Evolutionary conservation across 2,329 filamentous ascomycete species (phyloP).

Genomic region (Zymoseptoria pseudotritici): DNA sequence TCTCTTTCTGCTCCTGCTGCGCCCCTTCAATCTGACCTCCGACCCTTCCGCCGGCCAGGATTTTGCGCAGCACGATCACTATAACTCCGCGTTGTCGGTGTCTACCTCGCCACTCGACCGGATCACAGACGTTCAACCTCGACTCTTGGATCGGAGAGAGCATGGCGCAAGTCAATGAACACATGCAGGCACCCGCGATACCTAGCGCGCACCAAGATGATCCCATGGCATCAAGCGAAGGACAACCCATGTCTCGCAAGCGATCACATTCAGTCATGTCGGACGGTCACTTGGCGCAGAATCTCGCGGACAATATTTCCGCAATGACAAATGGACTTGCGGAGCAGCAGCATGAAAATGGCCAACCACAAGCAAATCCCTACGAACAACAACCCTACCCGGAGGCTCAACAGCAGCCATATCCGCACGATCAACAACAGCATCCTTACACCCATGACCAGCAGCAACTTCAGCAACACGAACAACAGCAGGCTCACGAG

Average conservation of each 20-base stretch:
- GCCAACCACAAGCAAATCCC: neutral
- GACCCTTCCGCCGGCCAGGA: conserved; percentile 9
- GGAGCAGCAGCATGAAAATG: neutral
- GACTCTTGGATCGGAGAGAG: conserved; percentile 1
- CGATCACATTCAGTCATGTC: conserved; percentile 27
- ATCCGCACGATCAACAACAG: neutral
- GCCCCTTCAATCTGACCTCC: conserved; percentile 5
- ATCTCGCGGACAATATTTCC: neutral
- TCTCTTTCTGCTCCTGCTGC: neutral
- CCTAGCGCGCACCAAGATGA: conserved; percentile 9
- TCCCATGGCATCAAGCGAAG: conserved; percentile 14
- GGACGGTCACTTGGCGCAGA: neutral
- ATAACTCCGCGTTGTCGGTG: conserved; percentile 11
- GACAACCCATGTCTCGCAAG: conserved; percentile 19
- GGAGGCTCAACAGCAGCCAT: neutral
- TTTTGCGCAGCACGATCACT: conserved; percentile 21
- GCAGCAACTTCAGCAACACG: too few species aligned
- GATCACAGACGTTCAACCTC: conserved; percentile 7
- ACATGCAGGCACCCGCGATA: conserved; percentile 19
- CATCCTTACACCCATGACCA: neutral
- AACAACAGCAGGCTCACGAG: too few species aligned
- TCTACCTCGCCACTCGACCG: conserved; percentile 15
- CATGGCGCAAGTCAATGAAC: conserved; percentile 14
- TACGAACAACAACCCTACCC: neutral
- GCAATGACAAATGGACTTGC: neutral